A percentile compares a stretch with the other conserved stretches of the same genome.
Evolutionary conservation across 345 rosid genomes (phyloP).

Genomic region (Dipteronia sinensis): DNA sequence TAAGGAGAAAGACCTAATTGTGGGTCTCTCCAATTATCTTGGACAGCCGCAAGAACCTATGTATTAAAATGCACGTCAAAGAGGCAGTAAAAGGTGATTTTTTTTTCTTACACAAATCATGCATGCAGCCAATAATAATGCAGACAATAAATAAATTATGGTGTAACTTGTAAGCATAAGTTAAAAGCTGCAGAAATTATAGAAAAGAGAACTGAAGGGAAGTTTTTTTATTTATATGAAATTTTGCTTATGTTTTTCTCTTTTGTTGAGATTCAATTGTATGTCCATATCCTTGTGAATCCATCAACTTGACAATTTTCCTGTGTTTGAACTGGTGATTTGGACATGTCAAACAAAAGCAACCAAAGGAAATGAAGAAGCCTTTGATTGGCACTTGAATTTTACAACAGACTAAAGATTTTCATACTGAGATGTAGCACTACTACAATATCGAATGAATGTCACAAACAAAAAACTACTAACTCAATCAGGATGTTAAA

Average conservation of each 20-base stretch:
- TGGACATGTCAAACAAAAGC: background rate
- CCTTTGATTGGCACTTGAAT: background rate
- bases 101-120: background rate
- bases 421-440: background rate
- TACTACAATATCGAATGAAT: background rate
- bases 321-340: background rate
- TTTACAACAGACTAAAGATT: background rate
- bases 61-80: conserved; percentile 16
- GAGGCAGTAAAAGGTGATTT: conserved; percentile 10
- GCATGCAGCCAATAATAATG: background rate
- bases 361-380: background rate
- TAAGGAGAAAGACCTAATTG: conserved; percentile 76
- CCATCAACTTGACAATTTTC: background rate
- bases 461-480: background rate
- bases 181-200: background rate
- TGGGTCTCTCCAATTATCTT: conserved; percentile 87
- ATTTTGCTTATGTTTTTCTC: background rate
- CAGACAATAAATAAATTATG: background rate
- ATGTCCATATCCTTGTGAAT: background rate
- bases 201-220: background rate
- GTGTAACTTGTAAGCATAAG: too few species aligned
- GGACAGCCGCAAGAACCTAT: conserved; percentile 81
- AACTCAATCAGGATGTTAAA: background rate
- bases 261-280: background rate
- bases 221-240: background rate